Evolutionary conservation across 1,284 basidiomycete genomes (phyloP).

Genomic region (Fomes fomentarius): DNA sequence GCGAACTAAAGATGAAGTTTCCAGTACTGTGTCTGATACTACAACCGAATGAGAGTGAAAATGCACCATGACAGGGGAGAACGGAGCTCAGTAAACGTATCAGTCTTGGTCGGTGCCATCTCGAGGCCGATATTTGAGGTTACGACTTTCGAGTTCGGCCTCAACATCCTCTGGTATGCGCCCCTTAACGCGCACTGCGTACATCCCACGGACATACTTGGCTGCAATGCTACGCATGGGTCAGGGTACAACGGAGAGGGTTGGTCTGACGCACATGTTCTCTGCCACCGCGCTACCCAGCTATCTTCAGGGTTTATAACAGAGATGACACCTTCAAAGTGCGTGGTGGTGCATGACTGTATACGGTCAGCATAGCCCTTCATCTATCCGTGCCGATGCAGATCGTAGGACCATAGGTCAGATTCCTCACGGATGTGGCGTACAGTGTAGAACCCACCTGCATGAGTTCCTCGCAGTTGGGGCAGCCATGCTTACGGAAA

Average conservation of each 20-base stretch:
- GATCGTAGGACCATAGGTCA: background rate
- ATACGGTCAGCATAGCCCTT: conserved; percentile 87
- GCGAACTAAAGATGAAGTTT: too few relatives aligned
- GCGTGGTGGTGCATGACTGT: conserved; percentile 87
- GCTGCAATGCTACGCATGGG: conserved; percentile 46
- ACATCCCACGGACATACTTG: conserved; percentile 86
- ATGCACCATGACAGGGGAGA: background rate
- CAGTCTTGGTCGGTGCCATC: conserved; percentile 77
- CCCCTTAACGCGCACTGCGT: conserved; percentile 87
- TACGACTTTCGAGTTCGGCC: conserved; percentile 70
- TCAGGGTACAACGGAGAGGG: background rate
- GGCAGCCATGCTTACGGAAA: conserved; percentile 88
- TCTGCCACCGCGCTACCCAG: conserved; percentile 96
- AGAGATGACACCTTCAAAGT: conserved; percentile 93
- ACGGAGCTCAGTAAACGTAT: conserved; percentile 4
- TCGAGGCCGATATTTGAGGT: conserved; percentile 80
- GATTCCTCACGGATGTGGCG: background rate
- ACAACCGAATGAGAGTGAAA: background rate
- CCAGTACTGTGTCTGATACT: too few relatives aligned
- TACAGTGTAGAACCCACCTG: conserved; percentile 56
- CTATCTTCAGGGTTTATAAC: conserved; percentile 88
- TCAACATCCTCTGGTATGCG: conserved; percentile 87
- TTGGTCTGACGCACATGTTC: conserved; percentile 68
- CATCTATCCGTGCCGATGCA: conserved; percentile 79
- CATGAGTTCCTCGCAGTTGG: conserved; percentile 96